These are phyloP conservation scores for Ochetophila trinervis DNA, from an alignment of 306 rosid genomes.

Conservation along the genomic window DNA sequence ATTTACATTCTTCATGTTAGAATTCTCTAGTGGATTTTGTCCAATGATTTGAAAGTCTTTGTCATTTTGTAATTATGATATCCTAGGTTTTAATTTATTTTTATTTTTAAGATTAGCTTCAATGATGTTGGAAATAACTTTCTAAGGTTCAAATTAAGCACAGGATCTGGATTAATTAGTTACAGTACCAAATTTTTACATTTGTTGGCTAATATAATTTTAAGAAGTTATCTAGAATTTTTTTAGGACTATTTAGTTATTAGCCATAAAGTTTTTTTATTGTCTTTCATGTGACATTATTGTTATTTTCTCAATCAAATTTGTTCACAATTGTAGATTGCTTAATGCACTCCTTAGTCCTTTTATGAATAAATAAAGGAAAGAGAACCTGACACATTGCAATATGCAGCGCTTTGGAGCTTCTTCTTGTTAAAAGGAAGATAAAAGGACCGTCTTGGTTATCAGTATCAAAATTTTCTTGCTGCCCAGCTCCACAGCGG, in stretches of 20 bases:
- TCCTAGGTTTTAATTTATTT: neutral
- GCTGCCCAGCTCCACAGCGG: constrained; percentile 56
- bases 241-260: neutral
- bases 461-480: constrained; percentile 53
- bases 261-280: neutral
- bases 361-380: neutral
- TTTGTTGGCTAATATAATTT: neutral
- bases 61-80: neutral
- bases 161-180: neutral
- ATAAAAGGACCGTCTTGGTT: constrained; percentile 95
- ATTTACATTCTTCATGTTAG: neutral
- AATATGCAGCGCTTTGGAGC: constrained; percentile 85
- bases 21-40: neutral
- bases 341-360: constrained; percentile 5
- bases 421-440: constrained; percentile 77
- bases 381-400: constrained; percentile 28
- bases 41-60: neutral
- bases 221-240: neutral
- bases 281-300: neutral
- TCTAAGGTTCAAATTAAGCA: neutral
- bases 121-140: neutral
- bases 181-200: neutral
- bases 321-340: neutral
- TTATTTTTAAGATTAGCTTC: neutral
- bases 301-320: neutral